Evolutionary conservation across 257 asterid species (phyloP), one percentile per base, ranked within the genome.

Genomic region (Knoxia roxburghii): DNA sequence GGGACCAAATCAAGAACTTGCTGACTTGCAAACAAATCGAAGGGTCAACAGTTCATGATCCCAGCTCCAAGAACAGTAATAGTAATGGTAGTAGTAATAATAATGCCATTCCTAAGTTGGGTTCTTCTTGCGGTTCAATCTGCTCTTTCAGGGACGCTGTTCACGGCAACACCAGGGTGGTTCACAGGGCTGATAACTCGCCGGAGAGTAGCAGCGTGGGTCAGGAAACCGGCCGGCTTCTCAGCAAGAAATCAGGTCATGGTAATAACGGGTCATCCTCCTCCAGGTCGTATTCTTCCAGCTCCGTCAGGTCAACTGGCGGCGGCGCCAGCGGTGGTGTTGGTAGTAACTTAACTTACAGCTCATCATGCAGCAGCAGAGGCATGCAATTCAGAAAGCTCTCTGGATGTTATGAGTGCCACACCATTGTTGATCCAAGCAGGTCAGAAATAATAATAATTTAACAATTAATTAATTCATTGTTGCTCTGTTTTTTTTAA

Each of bases 331-430:
- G n/a, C n/a, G n/a, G n/a, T n/a, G n/a, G n/a, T n/a, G n/a, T n/a
- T n/a, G n/a, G 72, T 7, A 78, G 74, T 1, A 65, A 65, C 23
- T 68, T 77, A 39, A 23, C 88, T 20, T 73, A 73, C 60, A 48
- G 72, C 46, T 64, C 67, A 26, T 81, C 86, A 21, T 78, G 79
- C 32, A 37, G 41, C 9, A 37, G 41, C 41, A 81, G 90, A 58
- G 89, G 89, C 70, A 86, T 86, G 85, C 98, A 82, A 77, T 68
- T 92, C 32, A 77, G 96, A 69, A 92, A 87, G 84, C 91, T 92
- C 2, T 89, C 97, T 17, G 95, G 98, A 30, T 92, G 98, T 46
- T 87, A 89, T 24, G 98, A 92, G 76, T 92, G 98, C 61, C 98
- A 81, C 77, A 72, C 90, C 67, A 78, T 89, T 41, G 85, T 91